phyloP scores from a whole-genome alignment of 2,329 filamentous ascomycete species.

The Taxawa tesnikishii region DNA sequence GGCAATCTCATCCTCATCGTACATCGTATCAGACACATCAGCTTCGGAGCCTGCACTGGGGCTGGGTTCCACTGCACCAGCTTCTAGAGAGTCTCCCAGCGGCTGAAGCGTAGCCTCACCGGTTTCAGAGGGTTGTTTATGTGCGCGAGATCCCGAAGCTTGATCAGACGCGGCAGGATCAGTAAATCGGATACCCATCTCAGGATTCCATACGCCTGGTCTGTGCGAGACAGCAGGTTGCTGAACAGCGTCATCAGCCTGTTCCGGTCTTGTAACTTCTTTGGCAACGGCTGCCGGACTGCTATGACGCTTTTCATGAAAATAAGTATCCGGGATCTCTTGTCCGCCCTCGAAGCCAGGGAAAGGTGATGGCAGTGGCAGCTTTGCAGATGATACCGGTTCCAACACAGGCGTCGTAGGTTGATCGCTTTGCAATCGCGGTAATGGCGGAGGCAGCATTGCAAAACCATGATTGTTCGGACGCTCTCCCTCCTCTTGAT shows the following conservation, averaged over 20 bases:
- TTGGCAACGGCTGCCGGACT: too few relatives aligned
- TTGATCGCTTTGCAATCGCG: conserved; percentile 11
- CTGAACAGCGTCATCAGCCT: too few relatives aligned
- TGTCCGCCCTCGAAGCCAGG: too few relatives aligned
- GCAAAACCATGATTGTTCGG: neutral
- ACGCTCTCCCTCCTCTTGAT: neutral
- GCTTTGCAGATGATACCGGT: conserved; percentile 14
- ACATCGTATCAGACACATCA: conserved; percentile 1
- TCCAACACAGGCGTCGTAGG: conserved; percentile 18
- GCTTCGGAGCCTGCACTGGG: conserved; percentile 5
- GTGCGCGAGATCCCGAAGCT: too few relatives aligned
- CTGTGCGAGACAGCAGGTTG: neutral
- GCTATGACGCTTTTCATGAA: too few relatives aligned
- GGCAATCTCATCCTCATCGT: conserved; percentile 4
- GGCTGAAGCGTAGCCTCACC: too few relatives aligned
- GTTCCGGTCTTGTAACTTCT: too few relatives aligned
- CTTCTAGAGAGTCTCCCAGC: too few relatives aligned
- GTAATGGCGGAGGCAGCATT: conserved; percentile 15
- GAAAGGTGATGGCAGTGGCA: conserved; percentile 22
- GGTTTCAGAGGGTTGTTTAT: too few relatives aligned
- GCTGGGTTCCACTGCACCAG: neutral
- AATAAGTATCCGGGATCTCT: too few relatives aligned
- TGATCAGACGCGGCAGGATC: too few relatives aligned
- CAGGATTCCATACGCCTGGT: neutral
- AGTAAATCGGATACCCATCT: too few relatives aligned